Percentiles rank a stretch among this genome's conserved stretches.
Conservation (phyloP, 345 rosid species). For the Noccaea bulbosa region DNA sequence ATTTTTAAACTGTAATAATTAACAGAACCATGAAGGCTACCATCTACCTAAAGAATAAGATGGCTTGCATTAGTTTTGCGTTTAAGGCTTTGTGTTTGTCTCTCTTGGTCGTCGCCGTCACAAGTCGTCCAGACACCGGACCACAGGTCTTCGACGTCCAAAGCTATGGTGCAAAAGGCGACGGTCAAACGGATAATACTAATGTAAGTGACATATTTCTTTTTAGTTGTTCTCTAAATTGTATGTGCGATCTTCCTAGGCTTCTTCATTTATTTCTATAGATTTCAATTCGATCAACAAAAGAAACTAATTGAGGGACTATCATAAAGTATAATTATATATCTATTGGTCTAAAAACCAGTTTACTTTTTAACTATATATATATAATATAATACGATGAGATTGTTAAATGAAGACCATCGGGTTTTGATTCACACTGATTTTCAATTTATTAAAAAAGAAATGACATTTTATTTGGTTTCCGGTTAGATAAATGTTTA, state of each 20-base stretch:
- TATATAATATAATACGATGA: too few relatives aligned
- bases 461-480: too few relatives aligned
- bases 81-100: slow-evolving; percentile 2
- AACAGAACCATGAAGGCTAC: neutral
- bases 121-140: neutral
- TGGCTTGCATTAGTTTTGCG: neutral
- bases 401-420: too few relatives aligned
- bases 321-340: too few relatives aligned
- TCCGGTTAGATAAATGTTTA: too few relatives aligned
- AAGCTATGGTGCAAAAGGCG: slow-evolving; percentile 15
- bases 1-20: too few relatives aligned
- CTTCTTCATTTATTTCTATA: neutral
- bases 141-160: slow-evolving; percentile 1
- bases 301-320: too few relatives aligned
- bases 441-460: too few relatives aligned
- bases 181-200: neutral
- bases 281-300: neutral
- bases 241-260: neutral
- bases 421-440: too few relatives aligned
- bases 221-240: neutral
- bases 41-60: neutral
- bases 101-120: neutral
- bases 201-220: neutral
- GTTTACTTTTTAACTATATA: too few relatives aligned
- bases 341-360: too few relatives aligned